phyloP scores from a whole-genome alignment of 2,329 filamentous ascomycete species.

The Thielaviopsis ethacetica region DNA sequence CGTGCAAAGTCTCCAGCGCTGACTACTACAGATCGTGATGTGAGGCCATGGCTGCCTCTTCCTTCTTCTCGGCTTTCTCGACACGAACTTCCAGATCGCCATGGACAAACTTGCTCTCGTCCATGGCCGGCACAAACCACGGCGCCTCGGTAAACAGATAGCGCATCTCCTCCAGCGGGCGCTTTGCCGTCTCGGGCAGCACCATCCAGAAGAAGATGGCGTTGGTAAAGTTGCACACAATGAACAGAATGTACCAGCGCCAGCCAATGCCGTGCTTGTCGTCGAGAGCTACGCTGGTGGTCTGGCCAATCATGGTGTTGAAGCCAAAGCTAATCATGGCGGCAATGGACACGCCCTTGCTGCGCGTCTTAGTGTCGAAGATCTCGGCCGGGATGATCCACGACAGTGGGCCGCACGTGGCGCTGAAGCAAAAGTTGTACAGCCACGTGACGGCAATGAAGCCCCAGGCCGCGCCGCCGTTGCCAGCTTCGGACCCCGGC shows the following conservation, averaged over 20 bases:
- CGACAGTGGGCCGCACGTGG: slow-evolving; percentile 49
- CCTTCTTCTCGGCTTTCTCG: slow-evolving; percentile 35
- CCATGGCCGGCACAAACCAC: slow-evolving; percentile 41
- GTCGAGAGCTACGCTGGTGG: slow-evolving; percentile 39
- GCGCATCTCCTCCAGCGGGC: slow-evolving; percentile 53
- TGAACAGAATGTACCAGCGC: slow-evolving; percentile 31
- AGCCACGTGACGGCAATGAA: slow-evolving; percentile 63
- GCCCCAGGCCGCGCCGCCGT: slow-evolving; percentile 43
- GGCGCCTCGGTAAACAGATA: slow-evolving; percentile 49
- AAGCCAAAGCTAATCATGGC: slow-evolving; percentile 60
- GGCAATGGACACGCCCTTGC: slow-evolving; percentile 59
- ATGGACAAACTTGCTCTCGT: slow-evolving; percentile 23
- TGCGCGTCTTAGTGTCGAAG: slow-evolving; percentile 60
- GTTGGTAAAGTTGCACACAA: slow-evolving; percentile 40
- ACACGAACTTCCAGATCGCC: slow-evolving; percentile 43
- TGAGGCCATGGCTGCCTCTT: background rate
- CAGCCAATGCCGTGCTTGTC: slow-evolving; percentile 27
- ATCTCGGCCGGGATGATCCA: slow-evolving; percentile 53
- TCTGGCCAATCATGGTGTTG: slow-evolving; percentile 55
- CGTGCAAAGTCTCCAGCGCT: no score
- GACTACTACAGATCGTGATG: background rate
- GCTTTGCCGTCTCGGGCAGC: slow-evolving; percentile 47
- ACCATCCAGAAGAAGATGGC: slow-evolving; percentile 41
- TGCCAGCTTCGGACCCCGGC: slow-evolving; percentile 16
- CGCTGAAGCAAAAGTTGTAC: slow-evolving; percentile 64